Base-by-base conservation (phyloP, 75 land plant species). In the Sequoia sempervirens region DNA sequence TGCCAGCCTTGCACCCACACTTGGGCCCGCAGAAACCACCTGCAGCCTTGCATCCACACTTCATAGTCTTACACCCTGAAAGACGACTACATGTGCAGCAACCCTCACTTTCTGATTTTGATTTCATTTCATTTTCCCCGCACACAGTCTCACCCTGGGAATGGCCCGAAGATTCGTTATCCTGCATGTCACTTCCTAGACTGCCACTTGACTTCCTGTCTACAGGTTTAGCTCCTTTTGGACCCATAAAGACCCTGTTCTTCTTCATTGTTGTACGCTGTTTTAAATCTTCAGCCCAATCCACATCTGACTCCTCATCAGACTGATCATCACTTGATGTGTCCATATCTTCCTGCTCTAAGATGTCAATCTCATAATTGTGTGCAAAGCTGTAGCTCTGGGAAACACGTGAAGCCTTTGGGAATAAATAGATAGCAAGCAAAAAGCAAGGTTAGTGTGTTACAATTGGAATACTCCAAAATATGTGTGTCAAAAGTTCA, bases 11-110 rank as follows among this genome's bases (percentile, higher is more conserved):
- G 80, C 99, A 98, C 2, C 92, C 85, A 86, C 99, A 98, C 17
- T 88, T 81, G 61, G 81, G 28, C 0, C 93, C 92, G 84, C 99
- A 98, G 5, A 40, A 18, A 12, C 81, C 84, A 41, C 91, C 93
- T 41, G 76, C 85, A 70, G 92, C 90, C 58, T 91, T 88, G 84
- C 99, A 98, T 47, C 89, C 88, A 81, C 99, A 98, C 87, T 91
- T 96, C 53, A 18, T 88, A 13, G 94, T 94, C 76, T 94, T 98
- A 86, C 99, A 98, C 20, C 83, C 87, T 10, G 96, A 96, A 34
- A 8, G 32, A 37, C 83, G 88, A 56, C 89, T 84, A 81, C 99
- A 98, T 12, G 92, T 75, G 86, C 99, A 97, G 86, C 98, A 94
- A 2, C 73, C 38, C 28, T 46, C 85, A 45, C 86, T 34, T 52